Conservation (phyloP, 1,139 yeast species). For the Kodamaea alishanica region DNA sequence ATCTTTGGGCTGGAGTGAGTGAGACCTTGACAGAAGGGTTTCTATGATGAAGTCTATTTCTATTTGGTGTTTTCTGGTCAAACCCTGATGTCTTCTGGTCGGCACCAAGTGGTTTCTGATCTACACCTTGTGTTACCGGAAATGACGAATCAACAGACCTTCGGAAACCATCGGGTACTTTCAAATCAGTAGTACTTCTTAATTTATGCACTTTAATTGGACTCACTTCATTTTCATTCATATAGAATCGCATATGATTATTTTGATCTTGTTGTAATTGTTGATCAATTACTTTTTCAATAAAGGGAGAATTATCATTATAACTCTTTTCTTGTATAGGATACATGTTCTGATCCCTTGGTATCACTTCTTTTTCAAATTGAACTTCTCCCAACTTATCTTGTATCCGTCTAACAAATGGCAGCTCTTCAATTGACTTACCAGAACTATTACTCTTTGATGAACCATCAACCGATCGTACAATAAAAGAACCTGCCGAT, state of each 20-base stretch:
- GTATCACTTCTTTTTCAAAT: slow-evolving; percentile 1
- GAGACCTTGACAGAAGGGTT: slow-evolving; percentile 42
- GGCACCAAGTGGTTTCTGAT: no score
- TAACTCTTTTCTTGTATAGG: slow-evolving; percentile 12
- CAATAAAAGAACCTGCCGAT: slow-evolving; percentile 23
- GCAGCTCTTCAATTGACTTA: slow-evolving; percentile 18
- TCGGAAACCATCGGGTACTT: no score
- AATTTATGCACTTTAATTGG: slow-evolving; percentile 2
- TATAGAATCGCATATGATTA: background rate
- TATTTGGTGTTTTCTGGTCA: slow-evolving; percentile 1
- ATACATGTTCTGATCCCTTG: slow-evolving; percentile 7
- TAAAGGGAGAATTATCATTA: slow-evolving; percentile 19
- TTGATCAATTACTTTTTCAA: slow-evolving; percentile 11
- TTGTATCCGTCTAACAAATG: slow-evolving; percentile 26
- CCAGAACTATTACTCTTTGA: background rate
- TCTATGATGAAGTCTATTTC: slow-evolving; percentile 18
- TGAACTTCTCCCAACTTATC: slow-evolving; percentile 10
- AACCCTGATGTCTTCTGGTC: no score
- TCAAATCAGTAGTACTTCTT: background rate
- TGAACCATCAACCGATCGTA: slow-evolving; percentile 10
- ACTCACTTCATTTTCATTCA: slow-evolving; percentile 3
- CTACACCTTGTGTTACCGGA: no score
- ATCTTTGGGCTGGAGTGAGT: slow-evolving; percentile 52
- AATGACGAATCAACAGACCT: no score
- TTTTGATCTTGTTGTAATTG: background rate